Conservation (phyloP, 768 basidiomycete species). For the Rossbeevera mucosa region DNA sequence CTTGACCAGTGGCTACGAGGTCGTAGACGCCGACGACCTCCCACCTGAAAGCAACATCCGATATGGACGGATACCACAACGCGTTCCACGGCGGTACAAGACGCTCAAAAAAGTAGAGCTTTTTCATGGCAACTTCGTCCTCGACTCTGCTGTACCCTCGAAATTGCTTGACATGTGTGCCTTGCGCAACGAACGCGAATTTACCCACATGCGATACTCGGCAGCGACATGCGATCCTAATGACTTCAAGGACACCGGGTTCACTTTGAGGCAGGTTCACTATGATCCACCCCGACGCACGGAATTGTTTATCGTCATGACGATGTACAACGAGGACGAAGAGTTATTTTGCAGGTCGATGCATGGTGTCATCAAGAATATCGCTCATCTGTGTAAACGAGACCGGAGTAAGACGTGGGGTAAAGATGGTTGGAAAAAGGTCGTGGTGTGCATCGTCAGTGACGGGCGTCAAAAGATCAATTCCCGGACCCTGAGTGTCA, state of each 20-base stretch:
- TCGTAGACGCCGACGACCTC: slow-evolving; percentile 29
- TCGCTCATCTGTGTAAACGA: slow-evolving; percentile 82
- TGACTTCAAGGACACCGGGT: slow-evolving; percentile 75
- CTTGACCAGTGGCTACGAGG: slow-evolving; percentile 42
- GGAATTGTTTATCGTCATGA: slow-evolving; percentile 96
- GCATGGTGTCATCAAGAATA: slow-evolving; percentile 95
- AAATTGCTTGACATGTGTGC: slow-evolving; percentile 84
- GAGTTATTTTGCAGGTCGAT: slow-evolving; percentile 88
- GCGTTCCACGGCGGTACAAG: slow-evolving; percentile 86
- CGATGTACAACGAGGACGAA: slow-evolving; percentile 96
- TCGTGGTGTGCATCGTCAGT: slow-evolving; percentile 88
- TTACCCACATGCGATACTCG: slow-evolving; percentile 93
- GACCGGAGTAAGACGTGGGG: slow-evolving; percentile 94
- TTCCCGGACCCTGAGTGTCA: slow-evolving; percentile 72
- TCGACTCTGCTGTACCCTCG: slow-evolving; percentile 87
- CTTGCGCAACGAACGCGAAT: slow-evolving; percentile 77
- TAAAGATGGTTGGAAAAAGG: slow-evolving; percentile 97
- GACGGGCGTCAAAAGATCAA: slow-evolving; percentile 87
- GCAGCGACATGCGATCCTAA: slow-evolving; percentile 97
- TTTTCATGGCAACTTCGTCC: slow-evolving; percentile 90
- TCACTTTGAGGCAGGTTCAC: slow-evolving; percentile 85
- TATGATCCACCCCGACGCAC: slow-evolving; percentile 89
- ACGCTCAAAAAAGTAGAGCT: slow-evolving; percentile 92
- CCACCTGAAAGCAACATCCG: slow-evolving; percentile 58
- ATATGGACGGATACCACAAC: slow-evolving; percentile 88